phyloP scores from a whole-genome alignment of 2,329 filamentous ascomycete species.

The Corinectria fuckeliana region DNA sequence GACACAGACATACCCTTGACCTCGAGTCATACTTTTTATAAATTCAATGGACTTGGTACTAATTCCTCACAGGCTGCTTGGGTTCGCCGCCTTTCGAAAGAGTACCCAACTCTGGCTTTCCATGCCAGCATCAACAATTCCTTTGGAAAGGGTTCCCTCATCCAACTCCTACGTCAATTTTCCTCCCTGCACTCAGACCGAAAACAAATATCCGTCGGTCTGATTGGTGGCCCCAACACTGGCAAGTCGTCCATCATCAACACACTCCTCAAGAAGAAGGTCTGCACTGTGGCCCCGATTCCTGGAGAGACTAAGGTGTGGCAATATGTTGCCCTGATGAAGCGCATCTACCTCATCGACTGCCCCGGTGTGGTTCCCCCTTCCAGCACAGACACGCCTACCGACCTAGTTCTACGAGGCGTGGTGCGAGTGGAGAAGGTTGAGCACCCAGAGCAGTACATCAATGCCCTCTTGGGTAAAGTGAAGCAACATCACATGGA shows the following conservation, averaged over 20 bases:
- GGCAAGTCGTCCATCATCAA: conserved; percentile 99
- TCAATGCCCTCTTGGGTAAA: conserved; percentile 78
- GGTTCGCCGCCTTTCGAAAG: conserved; percentile 87
- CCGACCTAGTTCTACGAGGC: conserved; percentile 88
- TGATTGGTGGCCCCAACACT: conserved; percentile 82
- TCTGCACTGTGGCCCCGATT: conserved; percentile 91
- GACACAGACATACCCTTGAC: conserved; percentile 73
- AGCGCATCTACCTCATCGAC: conserved; percentile 88
- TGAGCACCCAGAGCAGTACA: conserved; percentile 95
- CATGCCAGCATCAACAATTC: conserved; percentile 94
- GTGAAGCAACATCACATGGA: conserved; percentile 90
- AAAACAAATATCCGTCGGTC: conserved; percentile 92
- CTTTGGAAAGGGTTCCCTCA: conserved; percentile 94
- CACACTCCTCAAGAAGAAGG: conserved; percentile 91
- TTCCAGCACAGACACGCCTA: conserved; percentile 79
- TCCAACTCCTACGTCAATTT: conserved; percentile 91
- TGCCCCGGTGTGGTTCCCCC: conserved; percentile 96
- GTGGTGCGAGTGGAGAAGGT: conserved; percentile 96
- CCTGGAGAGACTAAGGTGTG: conserved; percentile 97
- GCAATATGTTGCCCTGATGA: conserved; percentile 97
- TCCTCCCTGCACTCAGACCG: conserved; percentile 86
- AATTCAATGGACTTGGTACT: conserved; percentile 30
- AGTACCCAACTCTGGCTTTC: conserved; percentile 93
- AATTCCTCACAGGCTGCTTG: conserved; percentile 75
- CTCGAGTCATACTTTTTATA: conserved; percentile 10